A percentile compares a stretch with the other conserved stretches of the same genome.
Conservation (phyloP, 345 rosid species). For the Adansonia digitata region DNA sequence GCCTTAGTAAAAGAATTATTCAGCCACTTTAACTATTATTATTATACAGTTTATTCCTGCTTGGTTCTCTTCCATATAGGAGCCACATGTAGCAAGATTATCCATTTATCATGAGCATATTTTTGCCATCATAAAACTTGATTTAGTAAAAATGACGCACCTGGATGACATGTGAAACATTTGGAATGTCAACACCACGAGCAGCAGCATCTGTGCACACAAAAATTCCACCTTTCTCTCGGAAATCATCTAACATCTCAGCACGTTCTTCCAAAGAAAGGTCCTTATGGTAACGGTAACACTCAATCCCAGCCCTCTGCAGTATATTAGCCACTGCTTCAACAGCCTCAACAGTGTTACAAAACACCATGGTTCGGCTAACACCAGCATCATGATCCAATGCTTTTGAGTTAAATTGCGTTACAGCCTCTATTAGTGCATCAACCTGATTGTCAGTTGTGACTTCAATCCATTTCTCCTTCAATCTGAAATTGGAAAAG, state of each 20-base stretch:
- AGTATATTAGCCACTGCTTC: constrained; percentile 78
- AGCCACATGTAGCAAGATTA: not conserved
- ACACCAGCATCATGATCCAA: constrained; percentile 22
- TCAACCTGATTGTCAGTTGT: constrained; percentile 77
- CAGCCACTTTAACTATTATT: not conserved
- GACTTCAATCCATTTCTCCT: constrained; percentile 85
- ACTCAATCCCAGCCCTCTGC: constrained; percentile 66
- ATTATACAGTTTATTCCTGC: not conserved
- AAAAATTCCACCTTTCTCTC: constrained; percentile 75
- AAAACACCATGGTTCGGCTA: constrained; percentile 88
- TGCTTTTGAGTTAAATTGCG: constrained; percentile 24
- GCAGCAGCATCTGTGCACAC: constrained; percentile 99
- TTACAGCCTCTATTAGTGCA: constrained; percentile 76
- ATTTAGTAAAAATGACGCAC: constrained; percentile 29
- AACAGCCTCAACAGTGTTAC: constrained; percentile 86
- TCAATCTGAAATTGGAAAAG: constrained; percentile 44
- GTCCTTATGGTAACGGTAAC: constrained; percentile 80
- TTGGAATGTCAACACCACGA: constrained; percentile 93
- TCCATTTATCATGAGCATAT: not conserved
- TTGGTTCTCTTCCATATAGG: not conserved
- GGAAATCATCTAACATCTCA: constrained; percentile 52
- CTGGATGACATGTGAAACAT: constrained; percentile 91
- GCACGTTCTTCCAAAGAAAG: constrained; percentile 78
- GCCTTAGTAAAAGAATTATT: not conserved
- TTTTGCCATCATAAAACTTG: not conserved